Percentiles rank a stretch among this genome's conserved stretches.
Conservation (phyloP, 73 alveolate species). For the Tetrahymena borealis region DNA sequence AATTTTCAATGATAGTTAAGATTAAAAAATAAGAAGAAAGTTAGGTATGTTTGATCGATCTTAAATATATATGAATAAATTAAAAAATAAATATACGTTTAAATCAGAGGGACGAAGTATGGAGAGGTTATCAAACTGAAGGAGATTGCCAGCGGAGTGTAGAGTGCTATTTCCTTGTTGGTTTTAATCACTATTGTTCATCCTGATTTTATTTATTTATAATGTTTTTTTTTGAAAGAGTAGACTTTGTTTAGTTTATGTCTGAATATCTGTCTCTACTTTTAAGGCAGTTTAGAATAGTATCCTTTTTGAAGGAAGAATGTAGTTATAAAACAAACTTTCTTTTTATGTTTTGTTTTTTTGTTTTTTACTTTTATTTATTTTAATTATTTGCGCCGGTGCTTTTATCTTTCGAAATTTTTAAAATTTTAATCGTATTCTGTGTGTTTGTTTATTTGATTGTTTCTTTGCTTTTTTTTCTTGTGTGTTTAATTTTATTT, state of each 20-base stretch:
- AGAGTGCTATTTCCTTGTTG: neutral
- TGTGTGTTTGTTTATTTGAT: neutral
- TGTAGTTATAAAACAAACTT: neutral
- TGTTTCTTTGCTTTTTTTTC: neutral
- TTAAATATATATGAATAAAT: neutral
- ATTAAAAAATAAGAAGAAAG: neutral
- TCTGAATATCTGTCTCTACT: too few relatives aligned
- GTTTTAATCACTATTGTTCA: neutral
- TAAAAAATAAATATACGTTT: neutral
- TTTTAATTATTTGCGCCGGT: neutral
- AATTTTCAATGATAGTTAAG: neutral
- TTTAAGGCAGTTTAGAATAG: too few relatives aligned
- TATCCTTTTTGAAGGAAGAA: neutral
- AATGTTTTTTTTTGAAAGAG: too few relatives aligned
- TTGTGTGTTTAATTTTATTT: neutral
- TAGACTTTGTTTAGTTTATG: too few relatives aligned
- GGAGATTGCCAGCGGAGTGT: neutral
- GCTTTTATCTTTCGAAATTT: conserved; percentile 1
- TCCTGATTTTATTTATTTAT: too few relatives aligned
- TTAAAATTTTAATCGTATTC: neutral
- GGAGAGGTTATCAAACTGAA: neutral
- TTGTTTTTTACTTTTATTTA: neutral
- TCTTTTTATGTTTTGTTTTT: neutral
- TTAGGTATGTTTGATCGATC: neutral
- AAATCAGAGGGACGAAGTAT: neutral